Conservation (phyloP, 306 rosid genomes). For the Citrullus colocynthis region DNA sequence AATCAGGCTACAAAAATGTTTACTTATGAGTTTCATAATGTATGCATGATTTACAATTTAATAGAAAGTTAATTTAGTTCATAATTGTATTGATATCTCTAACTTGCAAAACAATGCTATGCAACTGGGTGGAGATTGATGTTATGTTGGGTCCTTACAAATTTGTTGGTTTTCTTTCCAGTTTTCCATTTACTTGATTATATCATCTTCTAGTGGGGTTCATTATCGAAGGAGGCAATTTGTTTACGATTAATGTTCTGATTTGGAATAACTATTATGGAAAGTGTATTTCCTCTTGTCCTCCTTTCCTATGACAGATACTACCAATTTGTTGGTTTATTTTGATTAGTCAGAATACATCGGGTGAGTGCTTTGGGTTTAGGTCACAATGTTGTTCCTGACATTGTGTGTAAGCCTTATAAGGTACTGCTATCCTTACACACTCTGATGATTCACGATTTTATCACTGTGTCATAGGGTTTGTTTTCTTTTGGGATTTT, state of each 20-base stretch:
- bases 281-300: background rate
- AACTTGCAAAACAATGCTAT: too few relatives aligned
- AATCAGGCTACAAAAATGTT: conserved; percentile 20
- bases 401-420: too few relatives aligned
- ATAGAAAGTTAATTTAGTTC: background rate
- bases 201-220: background rate
- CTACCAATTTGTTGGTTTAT: background rate
- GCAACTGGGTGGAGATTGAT: background rate
- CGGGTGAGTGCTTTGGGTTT: too few relatives aligned
- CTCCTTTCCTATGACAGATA: background rate
- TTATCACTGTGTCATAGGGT: background rate
- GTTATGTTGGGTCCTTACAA: background rate
- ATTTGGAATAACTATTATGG: background rate
- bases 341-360: too few relatives aligned
- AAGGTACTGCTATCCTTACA: too few relatives aligned
- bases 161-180: background rate
- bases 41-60: conserved; percentile 9
- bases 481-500: background rate
- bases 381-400: too few relatives aligned
- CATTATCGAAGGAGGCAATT: background rate
- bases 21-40: conserved; percentile 28
- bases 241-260: background rate
- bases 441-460: background rate
- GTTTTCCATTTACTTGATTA: background rate
- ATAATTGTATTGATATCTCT: background rate